These are phyloP conservation scores for Pyrus communis DNA, from an alignment of 306 rosid species.

Conservation along the genomic window DNA sequence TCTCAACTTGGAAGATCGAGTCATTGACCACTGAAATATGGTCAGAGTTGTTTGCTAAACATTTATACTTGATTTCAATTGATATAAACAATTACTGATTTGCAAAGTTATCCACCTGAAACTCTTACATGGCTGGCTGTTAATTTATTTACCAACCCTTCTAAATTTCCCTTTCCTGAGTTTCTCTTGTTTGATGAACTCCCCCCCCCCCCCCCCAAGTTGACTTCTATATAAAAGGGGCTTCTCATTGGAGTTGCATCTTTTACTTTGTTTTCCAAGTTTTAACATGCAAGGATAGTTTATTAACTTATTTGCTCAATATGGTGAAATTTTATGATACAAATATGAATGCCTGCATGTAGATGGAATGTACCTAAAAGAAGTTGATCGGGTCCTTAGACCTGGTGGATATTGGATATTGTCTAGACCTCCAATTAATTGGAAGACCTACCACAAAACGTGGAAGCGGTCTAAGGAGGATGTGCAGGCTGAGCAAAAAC, in stretches of 20 bases:
- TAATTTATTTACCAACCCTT: background rate
- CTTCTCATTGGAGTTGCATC: background rate
- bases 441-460: conserved; percentile 84
- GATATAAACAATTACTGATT: no score
- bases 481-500: conserved; percentile 71
- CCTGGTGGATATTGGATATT: conserved; percentile 97
- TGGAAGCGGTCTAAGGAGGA: conserved; percentile 91
- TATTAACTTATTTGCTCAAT: background rate
- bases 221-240: background rate
- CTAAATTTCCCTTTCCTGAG: background rate
- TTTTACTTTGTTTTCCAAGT: background rate
- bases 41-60: background rate
- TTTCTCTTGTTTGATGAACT: background rate
- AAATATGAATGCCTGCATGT: conserved; percentile 22
- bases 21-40: background rate
- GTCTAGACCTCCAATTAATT: conserved; percentile 97
- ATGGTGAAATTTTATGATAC: conserved; percentile 1
- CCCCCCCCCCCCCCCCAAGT: background rate
- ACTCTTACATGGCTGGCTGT: no score
- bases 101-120: background rate
- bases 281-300: background rate
- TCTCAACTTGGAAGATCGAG: background rate
- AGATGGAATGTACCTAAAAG: conserved; percentile 87
- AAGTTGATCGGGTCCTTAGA: conserved; percentile 94
- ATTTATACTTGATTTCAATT: no score